These are phyloP conservation scores for Aspergillus ellipticus DNA, from an alignment of 495 filamentous ascomycete species.

Conservation along the genomic window DNA sequence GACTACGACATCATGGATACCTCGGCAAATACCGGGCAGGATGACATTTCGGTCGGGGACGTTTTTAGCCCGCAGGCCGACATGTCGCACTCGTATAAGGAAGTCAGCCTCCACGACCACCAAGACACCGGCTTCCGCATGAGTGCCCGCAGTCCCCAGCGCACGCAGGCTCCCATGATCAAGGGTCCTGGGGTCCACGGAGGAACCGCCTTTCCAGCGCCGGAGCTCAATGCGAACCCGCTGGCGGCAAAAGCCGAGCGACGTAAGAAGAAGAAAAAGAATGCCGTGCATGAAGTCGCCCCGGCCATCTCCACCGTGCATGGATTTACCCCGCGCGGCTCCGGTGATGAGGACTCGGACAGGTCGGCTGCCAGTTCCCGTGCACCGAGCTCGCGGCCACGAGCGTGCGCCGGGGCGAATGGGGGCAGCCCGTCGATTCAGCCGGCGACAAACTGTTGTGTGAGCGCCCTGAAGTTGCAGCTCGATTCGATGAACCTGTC, in stretches of 20 bases:
- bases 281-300: conserved; percentile 40
- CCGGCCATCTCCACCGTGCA: conserved; percentile 69
- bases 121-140: conserved; percentile 28
- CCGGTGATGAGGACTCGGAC: conserved; percentile 83
- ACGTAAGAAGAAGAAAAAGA: conserved; percentile 52
- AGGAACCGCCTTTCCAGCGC: conserved; percentile 19
- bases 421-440: conserved; percentile 55
- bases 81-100: conserved; percentile 26
- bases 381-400: conserved; percentile 31
- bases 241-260: conserved; percentile 32
- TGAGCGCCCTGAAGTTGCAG: conserved; percentile 74
- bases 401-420: conserved; percentile 17
- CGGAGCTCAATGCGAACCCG: conserved; percentile 22
- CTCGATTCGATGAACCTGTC: conserved; percentile 63
- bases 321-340: conserved; percentile 83
- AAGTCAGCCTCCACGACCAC: conserved; percentile 22
- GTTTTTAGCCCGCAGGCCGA: conserved; percentile 45
- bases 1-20: conserved; percentile 19
- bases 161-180: conserved; percentile 15
- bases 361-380: conserved; percentile 52
- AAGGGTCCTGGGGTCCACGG: conserved; percentile 12
- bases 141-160: conserved; percentile 27
- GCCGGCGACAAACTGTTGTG: conserved; percentile 59
- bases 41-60: conserved; percentile 44
- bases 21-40: conserved; percentile 18